A percentile compares a stretch with the other conserved stretches of the same genome.
Conservation (phyloP, 1,284 basidiomycete species). For the Cystobasidiaceae sp. region DNA sequence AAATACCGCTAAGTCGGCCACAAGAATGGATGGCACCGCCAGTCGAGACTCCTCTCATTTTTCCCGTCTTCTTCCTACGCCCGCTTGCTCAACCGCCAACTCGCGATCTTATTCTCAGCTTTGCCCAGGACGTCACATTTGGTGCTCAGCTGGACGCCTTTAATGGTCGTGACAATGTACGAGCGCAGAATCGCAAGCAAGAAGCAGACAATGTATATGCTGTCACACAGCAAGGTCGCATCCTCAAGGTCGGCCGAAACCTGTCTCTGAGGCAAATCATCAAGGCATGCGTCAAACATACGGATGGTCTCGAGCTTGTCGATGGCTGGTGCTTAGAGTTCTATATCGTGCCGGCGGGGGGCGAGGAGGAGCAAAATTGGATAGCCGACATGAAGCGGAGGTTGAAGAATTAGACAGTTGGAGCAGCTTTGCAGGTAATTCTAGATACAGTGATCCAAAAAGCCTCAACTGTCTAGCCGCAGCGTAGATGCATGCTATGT, state of each 20-base stretch:
- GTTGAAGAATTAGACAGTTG: not conserved
- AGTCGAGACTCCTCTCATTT: conserved; percentile 62
- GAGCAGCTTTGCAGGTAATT: not conserved
- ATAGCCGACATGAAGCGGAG: conserved; percentile 73
- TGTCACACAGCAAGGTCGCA: conserved; percentile 64
- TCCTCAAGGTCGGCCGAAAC: conserved; percentile 85
- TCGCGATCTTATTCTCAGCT: conserved; percentile 80
- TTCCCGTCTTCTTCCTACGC: conserved; percentile 89
- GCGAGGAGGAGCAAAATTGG: conserved; percentile 76
- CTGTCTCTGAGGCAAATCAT: conserved; percentile 76
- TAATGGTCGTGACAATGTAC: conserved; percentile 66
- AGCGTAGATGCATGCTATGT: not conserved
- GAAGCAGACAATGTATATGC: conserved; percentile 70
- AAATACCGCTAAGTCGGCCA: conserved; percentile 49
- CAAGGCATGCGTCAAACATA: conserved; percentile 52
- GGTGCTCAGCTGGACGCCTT: conserved; percentile 62
- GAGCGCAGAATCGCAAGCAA: conserved; percentile 32
- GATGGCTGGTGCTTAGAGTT: conserved; percentile 69
- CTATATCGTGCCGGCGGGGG: conserved; percentile 70
- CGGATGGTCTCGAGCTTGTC: conserved; percentile 76
- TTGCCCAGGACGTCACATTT: conserved; percentile 80
- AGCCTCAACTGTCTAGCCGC: too few relatives aligned
- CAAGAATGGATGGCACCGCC: conserved; percentile 55
- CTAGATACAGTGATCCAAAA: too few relatives aligned
- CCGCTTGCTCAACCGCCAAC: conserved; percentile 67